phyloP scores from a whole-genome alignment of 305 asterid species.

The Andrographis paniculata region DNA sequence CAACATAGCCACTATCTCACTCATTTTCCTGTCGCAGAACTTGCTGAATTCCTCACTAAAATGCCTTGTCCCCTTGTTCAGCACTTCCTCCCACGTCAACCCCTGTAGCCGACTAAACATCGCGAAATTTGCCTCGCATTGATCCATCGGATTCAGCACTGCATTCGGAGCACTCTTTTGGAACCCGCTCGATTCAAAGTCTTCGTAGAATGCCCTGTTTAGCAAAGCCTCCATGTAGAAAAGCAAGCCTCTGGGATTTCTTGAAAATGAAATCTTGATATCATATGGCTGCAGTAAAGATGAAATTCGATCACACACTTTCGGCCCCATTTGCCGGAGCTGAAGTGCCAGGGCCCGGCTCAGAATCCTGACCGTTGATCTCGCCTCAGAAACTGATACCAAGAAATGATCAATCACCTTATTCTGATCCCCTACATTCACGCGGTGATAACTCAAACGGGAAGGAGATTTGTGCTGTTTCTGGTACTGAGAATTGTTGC shows the following conservation, averaged over 20 bases:
- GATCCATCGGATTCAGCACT: conserved; percentile 68
- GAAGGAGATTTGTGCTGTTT: conserved; percentile 22
- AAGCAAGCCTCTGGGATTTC: conserved; percentile 54
- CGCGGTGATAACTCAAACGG: conserved; percentile 26
- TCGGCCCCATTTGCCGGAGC: conserved; percentile 51
- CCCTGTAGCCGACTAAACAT: conserved; percentile 45
- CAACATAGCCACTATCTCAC: conserved; percentile 79
- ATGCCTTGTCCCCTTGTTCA: conserved; percentile 75
- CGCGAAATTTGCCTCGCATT: conserved; percentile 62
- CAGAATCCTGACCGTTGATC: conserved; percentile 54
- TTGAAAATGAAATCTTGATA: conserved; percentile 52
- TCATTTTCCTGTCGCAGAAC: conserved; percentile 93
- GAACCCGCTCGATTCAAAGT: conserved; percentile 60
- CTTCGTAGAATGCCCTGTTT: conserved; percentile 63
- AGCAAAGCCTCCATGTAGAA: conserved; percentile 74
- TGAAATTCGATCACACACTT: conserved; percentile 51
- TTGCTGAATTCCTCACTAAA: conserved; percentile 85
- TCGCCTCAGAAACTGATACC: conserved; percentile 59
- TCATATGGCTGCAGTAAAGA: conserved; percentile 69
- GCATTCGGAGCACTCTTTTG: conserved; percentile 35
- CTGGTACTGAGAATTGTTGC: conserved; percentile 14
- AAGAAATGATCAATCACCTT: conserved; percentile 64
- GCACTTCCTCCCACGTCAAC: conserved; percentile 82
- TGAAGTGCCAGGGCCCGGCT: conserved; percentile 57
- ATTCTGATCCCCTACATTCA: conserved; percentile 44